Evolutionary conservation across 1,284 basidiomycete species (phyloP), one percentile per base, ranked within the genome.

Genomic region (Fomitopsis betulina): DNA sequence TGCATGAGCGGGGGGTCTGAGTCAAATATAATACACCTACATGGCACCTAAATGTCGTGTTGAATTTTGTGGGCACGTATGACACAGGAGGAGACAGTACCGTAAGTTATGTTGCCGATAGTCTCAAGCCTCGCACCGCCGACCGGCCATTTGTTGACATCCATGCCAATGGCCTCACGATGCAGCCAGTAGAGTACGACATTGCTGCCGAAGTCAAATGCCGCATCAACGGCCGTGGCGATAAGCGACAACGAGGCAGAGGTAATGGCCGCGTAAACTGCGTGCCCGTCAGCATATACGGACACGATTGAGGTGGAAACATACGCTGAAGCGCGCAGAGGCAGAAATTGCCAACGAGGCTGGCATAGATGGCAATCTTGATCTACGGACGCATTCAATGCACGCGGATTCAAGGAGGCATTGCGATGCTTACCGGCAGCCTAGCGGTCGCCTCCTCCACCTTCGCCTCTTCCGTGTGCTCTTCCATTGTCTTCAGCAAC

Each of bases 151-250:
- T 92, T 93, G 71, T 88, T 91, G 53, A 76, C 67, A 68, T 97
- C 94, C 58, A 96, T 81, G 21, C 69, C 79, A 10, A 71, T 74
- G 1, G 93, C 86, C 66, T 93, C 90, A 61, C 80, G 79, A 72
- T 99, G 90, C 1, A 96, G 79, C 76, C 85, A 85, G 72, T 89
- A 90, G 2, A 98, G 81, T 12, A 97, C 78, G 39, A 96, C 72
- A 67, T 97, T 98, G 62, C 94, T 95, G 55, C 92, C 89, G 49
- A 94, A 85, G 69, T 98, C 96, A 69, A 97, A 96, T 21, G 93
- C 84, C 15, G 93, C 87, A 71, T 97, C 94, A 65, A 96, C 89
- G 23, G 85, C 90, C 2, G 93, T 96, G 23, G 95, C 94, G 59
- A 98, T 84, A 53, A 98, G 80, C 10, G 94, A 94, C 12, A 98